Evolutionary conservation across 2,329 filamentous ascomycete species (phyloP), one percentile per base, ranked within the genome.

Genomic region (Colletotrichum australisinense): DNA sequence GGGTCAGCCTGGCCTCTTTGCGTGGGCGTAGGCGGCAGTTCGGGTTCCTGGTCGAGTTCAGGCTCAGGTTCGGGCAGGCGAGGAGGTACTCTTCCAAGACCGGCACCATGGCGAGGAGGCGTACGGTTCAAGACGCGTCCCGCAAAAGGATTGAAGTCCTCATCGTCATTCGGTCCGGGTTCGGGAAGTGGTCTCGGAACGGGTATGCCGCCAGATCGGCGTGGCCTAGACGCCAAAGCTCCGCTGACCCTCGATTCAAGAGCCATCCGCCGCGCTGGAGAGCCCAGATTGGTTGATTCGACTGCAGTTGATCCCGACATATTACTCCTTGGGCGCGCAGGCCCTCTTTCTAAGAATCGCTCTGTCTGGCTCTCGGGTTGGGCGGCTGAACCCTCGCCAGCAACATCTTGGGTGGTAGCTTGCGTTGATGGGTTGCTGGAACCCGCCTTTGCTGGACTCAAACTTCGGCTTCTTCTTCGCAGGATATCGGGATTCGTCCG

Each of bases 401-500:
- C 38, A 14, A 38, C 55, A 8, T 71, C 49, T 19, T 22, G 71
- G 14, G 26, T 53, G 5, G 32, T 53, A 4, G 42, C 12, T 30
- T 49, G 67, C 16, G 67, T 57, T 28, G 63, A 19, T 5, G 56
- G 59, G 24, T 62, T 62, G 32, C 77, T 75, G 9, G 75, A 78
- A n/a, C 74, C 78, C 6, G 4, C 73, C 49, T 75, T 74, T 12
- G 70, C n/a, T 30, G 69, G 72, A 1, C 69, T 72, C 46, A 63
- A 26, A 9, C 72, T 74, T 49, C 63, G 58, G 12, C 72, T 74
- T 56, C 63, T 52, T 22, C 58, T 58, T n/a, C 56, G 55, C 83
- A 92, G 81, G 7, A 92, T 84, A 12, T 90, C 87, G 0, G 91
- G 89, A 74, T 93, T 89, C 60, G 89, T 87, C 75, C 89, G 88